These are phyloP conservation scores for Dendrobium catenatum DNA, from an alignment of 106 monocot genomes.

Conservation along the genomic window DNA sequence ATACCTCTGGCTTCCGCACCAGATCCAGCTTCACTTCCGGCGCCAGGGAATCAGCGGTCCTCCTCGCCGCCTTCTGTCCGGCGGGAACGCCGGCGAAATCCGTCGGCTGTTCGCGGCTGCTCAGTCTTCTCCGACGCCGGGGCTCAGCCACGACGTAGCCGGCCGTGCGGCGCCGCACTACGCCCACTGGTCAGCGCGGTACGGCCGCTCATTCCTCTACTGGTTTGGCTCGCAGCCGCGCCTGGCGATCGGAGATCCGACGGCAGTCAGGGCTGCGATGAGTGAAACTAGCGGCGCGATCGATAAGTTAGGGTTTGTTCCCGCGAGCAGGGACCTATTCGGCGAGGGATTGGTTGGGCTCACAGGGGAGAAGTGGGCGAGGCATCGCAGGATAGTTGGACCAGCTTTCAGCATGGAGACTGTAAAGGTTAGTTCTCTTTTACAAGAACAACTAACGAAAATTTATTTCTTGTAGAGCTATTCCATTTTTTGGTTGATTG, in stretches of 20 bases:
- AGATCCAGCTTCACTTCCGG: slow-evolving; percentile 42
- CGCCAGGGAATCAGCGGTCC: slow-evolving; percentile 57
- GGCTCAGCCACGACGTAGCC: slow-evolving; percentile 31
- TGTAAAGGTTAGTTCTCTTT: slow-evolving; percentile 44
- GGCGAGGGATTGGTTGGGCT: slow-evolving; percentile 68
- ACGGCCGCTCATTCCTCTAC: slow-evolving; percentile 56
- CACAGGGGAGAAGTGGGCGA: slow-evolving; percentile 60
- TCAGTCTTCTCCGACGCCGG: slow-evolving; percentile 24
- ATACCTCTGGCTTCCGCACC: slow-evolving; percentile 40
- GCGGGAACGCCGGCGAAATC: slow-evolving; percentile 64
- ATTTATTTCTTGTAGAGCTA: too few relatives aligned
- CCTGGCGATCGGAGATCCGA: slow-evolving; percentile 59
- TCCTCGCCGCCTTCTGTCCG: slow-evolving; percentile 32
- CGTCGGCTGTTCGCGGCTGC: slow-evolving; percentile 45
- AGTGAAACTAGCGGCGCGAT: slow-evolving; percentile 37
- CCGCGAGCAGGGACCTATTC: slow-evolving; percentile 55
- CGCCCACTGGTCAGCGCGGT: slow-evolving; percentile 38
- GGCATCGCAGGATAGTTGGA: slow-evolving; percentile 41
- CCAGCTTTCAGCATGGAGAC: slow-evolving; percentile 77
- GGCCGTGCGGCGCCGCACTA: slow-evolving; percentile 57
- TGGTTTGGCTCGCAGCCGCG: slow-evolving; percentile 72
- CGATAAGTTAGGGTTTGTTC: slow-evolving; percentile 44
- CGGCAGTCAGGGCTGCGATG: slow-evolving; percentile 32
- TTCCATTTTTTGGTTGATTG: too few relatives aligned
- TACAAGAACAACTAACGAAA: too few relatives aligned